Evolutionary conservation across 768 basidiomycete genomes (phyloP).

Genomic region (Leccinum sublutescens): DNA sequence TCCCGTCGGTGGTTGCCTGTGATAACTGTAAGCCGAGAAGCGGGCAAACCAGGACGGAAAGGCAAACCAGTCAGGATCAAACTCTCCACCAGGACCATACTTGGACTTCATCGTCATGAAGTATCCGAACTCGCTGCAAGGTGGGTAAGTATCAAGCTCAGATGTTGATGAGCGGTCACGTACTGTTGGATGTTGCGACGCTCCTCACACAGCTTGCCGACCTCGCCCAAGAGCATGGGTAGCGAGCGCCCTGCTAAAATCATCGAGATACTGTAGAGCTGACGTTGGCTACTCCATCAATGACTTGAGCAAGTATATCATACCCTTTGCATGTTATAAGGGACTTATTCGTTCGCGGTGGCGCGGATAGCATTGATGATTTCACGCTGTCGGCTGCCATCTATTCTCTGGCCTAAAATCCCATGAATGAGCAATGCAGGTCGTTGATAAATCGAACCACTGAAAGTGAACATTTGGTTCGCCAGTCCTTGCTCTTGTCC

Average conservation of each 20-base stretch:
- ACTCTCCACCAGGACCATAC: slow-evolving; percentile 83
- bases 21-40: neutral
- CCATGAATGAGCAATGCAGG: slow-evolving; percentile 10
- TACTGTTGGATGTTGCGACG: slow-evolving; percentile 76
- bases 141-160: slow-evolving; percentile 4
- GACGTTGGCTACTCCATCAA: slow-evolving; percentile 5
- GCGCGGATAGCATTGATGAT: slow-evolving; percentile 64
- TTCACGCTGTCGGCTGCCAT: slow-evolving; percentile 60
- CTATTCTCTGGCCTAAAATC: slow-evolving; percentile 61
- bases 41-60: neutral
- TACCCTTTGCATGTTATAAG: slow-evolving; percentile 79
- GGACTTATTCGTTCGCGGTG: slow-evolving; percentile 73
- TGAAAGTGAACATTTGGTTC: slow-evolving; percentile 21
- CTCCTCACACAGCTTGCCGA: slow-evolving; percentile 79
- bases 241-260: slow-evolving; percentile 83
- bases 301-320: neutral
- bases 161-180: slow-evolving; percentile 28
- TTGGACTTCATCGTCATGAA: slow-evolving; percentile 69
- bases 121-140: slow-evolving; percentile 67
- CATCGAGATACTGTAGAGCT: slow-evolving; percentile 67
- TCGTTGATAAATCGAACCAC: slow-evolving; percentile 19
- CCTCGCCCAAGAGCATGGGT: slow-evolving; percentile 75
- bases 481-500: slow-evolving; percentile 51
- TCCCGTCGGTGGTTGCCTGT: slow-evolving; percentile 45
- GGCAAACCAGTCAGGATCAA: slow-evolving; percentile 73